These are phyloP conservation scores for Sechiopsis laciniata DNA, from an alignment of 306 rosid genomes.

Conservation along the genomic window DNA sequence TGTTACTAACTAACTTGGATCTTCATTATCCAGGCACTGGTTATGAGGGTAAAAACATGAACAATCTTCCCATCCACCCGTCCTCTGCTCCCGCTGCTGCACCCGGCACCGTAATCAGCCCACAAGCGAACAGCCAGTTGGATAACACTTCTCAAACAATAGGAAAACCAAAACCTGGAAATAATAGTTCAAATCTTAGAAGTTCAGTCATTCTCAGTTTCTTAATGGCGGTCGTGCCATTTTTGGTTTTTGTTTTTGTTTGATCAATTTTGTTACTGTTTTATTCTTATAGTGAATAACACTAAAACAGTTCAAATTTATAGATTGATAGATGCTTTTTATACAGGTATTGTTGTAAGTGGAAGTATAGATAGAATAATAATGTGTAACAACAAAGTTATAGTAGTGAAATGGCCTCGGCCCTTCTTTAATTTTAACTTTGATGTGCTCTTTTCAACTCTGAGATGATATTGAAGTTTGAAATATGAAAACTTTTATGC, in stretches of 20 bases:
- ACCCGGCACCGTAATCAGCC: not conserved
- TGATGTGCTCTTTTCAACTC: not conserved
- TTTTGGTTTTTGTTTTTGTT: not conserved
- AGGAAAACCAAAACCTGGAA: constrained; percentile 3
- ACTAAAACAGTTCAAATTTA: not conserved
- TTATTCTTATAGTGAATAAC: constrained; percentile 8
- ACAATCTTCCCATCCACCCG: constrained; percentile 5
- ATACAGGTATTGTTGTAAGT: not conserved
- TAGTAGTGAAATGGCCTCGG: not conserved
- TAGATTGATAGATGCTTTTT: constrained; percentile 3
- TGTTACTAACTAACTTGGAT: not conserved
- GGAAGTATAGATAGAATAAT: constrained; percentile 1
- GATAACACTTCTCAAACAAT: not conserved
- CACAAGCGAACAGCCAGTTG: constrained; percentile 11
- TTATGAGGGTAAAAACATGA: not conserved
- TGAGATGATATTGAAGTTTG: not conserved
- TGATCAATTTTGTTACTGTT: not conserved
- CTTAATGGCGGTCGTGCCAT: not conserved
- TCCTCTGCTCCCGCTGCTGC: not conserved
- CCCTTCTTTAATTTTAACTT: not conserved
- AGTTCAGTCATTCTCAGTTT: not conserved
- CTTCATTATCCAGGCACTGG: not conserved
- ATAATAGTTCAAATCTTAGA: not conserved
- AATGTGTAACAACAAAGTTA: not conserved
- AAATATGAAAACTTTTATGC: not conserved